Evolutionary conservation across 495 filamentous ascomycete genomes (phyloP), one percentile per base, ranked within the genome.

Genomic region (Tuber indicum): DNA sequence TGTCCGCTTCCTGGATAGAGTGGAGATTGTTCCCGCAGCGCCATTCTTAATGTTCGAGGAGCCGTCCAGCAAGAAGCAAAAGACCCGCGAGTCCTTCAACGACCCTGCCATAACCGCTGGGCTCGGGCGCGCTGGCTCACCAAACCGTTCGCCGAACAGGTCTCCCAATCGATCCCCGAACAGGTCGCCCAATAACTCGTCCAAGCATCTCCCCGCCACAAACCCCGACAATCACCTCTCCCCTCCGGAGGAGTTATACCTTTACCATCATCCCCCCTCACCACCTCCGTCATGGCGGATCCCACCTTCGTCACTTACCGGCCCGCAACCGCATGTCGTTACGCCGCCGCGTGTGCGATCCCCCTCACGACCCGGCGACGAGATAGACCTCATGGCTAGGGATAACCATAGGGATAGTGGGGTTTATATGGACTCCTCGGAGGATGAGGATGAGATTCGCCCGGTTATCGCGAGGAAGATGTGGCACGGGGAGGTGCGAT

Each of bases 401-500:
- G 78, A 80, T 70, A 80, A 80, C 46, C 42, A 70, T n/a, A 71
- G 78, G 32, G 78, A 79, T 43, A 80, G 77, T 16, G 78, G 78
- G 46, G 47, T 80, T 45, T 80, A 80, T 69, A 80, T 80, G 78
- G 78, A 80, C 69, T 80, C 75, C 8, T 72, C 77, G 10, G 77
- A 78, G 43, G 77, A 80, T 6, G 77, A 80, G 52, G 78, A 58
- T 1, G 77, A 80, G 49, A 75, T 82, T 19, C 81, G 80, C 41
- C 81, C 81, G 19, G 81, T 83, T 46, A 83, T 83, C 39, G 81
- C 81, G 7, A 71, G 81, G 41, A 83, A 83, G 74, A 80, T 83
- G 81, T 83, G 81, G 81, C 76, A 83, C 73, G 82, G 82, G 41
- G 82, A 83, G 74, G 73, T 83, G 8, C 75, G 82, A 26, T 83